A percentile compares a stretch with the other conserved stretches of the same genome.
Conservation (phyloP, 2,329 filamentous ascomycete genomes). For the Botrytis galanthina region DNA sequence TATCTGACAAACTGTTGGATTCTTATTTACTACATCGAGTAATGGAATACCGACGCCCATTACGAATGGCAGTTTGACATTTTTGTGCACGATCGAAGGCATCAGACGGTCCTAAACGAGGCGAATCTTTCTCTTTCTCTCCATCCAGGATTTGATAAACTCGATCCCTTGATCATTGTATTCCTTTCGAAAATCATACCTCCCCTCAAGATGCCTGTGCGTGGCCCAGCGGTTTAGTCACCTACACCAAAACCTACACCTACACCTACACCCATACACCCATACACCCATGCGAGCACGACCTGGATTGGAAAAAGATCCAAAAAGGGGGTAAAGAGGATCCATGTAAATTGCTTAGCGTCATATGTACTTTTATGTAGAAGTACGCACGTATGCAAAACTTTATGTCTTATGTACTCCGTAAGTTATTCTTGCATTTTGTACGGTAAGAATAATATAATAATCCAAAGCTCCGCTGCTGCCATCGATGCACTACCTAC, state of each 20-base stretch:
- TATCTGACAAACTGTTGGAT: background rate
- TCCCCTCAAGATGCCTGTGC: background rate
- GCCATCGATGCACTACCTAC: slow-evolving; percentile 5
- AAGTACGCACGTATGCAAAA: background rate
- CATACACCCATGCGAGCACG: slow-evolving; percentile 15
- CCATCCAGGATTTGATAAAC: background rate
- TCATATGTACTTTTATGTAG: background rate
- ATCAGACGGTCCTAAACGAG: slow-evolving; percentile 5
- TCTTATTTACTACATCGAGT: background rate
- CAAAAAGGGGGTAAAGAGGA: slow-evolving; percentile 15
- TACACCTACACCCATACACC: no score
- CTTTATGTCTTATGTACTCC: background rate
- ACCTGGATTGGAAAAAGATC: slow-evolving; percentile 1
- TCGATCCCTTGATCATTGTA: slow-evolving; percentile 13
- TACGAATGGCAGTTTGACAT: background rate
- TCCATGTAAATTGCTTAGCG: background rate
- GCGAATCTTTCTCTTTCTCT: slow-evolving; percentile 1
- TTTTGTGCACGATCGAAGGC: background rate
- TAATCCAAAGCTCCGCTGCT: background rate
- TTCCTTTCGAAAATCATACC: slow-evolving; percentile 1
- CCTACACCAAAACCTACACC: slow-evolving; percentile 7
- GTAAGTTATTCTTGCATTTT: background rate
- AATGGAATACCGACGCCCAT: background rate
- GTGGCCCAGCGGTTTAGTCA: slow-evolving; percentile 16
- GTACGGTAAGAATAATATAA: background rate